These are phyloP conservation scores for Fusarium pseudocircinatum DNA, from an alignment of 2,329 filamentous ascomycete genomes.

Conservation along the genomic window DNA sequence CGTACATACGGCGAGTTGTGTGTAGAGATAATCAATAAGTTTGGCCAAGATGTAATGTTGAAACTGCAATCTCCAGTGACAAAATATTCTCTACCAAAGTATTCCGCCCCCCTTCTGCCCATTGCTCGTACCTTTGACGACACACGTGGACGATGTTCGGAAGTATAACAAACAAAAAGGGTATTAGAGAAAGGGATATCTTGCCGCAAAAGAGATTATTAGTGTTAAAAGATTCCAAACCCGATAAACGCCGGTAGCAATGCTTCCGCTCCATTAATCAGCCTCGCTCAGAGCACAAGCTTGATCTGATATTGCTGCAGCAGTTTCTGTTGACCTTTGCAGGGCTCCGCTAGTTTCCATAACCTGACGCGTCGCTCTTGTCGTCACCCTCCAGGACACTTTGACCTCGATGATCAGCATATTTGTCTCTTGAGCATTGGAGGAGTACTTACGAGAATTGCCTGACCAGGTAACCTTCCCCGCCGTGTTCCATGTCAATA, in stretches of 20 bases:
- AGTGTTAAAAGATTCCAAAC: background rate
- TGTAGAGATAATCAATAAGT: background rate
- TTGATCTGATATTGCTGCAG: background rate
- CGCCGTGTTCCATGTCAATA: slow-evolving; percentile 92
- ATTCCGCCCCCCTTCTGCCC: background rate
- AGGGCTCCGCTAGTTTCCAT: slow-evolving; percentile 45
- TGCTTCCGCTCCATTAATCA: slow-evolving; percentile 17
- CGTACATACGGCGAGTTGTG: background rate
- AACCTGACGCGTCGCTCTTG: slow-evolving; percentile 61
- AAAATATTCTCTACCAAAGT: background rate
- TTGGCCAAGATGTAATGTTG: background rate
- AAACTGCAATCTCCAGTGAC: background rate
- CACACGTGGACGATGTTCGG: background rate
- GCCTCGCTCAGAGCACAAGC: background rate
- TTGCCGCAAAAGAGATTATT: background rate
- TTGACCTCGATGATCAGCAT: slow-evolving; percentile 1
- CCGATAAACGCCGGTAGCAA: slow-evolving; percentile 27
- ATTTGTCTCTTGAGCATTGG: background rate
- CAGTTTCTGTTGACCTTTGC: background rate
- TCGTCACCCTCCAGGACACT: slow-evolving; percentile 66
- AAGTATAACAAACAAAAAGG: slow-evolving; percentile 14
- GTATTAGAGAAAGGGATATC: slow-evolving; percentile 13
- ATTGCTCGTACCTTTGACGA: background rate
- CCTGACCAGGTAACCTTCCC: slow-evolving; percentile 89
- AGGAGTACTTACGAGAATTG: slow-evolving; percentile 82